phyloP scores from a whole-genome alignment of 2,329 filamentous ascomycete genomes.

The Talaromyces albobiverticillius region DNA sequence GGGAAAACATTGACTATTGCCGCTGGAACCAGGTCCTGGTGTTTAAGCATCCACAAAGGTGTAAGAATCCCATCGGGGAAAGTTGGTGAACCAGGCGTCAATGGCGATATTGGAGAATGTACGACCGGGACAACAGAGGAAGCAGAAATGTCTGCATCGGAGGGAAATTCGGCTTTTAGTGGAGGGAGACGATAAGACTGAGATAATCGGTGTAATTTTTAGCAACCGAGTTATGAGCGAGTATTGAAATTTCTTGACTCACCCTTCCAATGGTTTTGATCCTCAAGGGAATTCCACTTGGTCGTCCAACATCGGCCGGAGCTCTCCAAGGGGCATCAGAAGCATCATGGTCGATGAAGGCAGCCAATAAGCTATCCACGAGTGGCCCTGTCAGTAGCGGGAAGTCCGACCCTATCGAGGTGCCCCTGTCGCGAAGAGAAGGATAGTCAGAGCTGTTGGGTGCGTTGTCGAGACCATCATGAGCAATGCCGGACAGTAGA shows the following conservation, averaged over 20 bases:
- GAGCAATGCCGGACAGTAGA: slow-evolving; percentile 71
- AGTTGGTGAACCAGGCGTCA: slow-evolving; percentile 76
- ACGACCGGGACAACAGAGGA: slow-evolving; percentile 49
- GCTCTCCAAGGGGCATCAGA: slow-evolving; percentile 65
- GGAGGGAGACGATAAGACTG: slow-evolving; percentile 58
- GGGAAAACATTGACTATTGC: slow-evolving; percentile 78
- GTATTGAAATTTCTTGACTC: no score
- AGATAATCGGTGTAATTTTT: background rate
- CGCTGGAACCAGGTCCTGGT: slow-evolving; percentile 79
- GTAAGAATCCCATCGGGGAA: slow-evolving; percentile 90
- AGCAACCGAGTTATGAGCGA: no score
- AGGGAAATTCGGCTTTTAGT: slow-evolving; percentile 60
- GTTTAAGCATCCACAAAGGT: slow-evolving; percentile 79
- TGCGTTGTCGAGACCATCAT: slow-evolving; percentile 15
- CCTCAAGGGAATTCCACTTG: slow-evolving; percentile 59
- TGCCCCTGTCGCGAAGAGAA: slow-evolving; percentile 55
- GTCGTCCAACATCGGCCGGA: slow-evolving; percentile 49
- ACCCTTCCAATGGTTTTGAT: slow-evolving; percentile 78
- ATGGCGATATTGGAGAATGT: slow-evolving; percentile 87
- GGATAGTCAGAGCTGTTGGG: slow-evolving; percentile 43
- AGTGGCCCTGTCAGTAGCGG: slow-evolving; percentile 64
- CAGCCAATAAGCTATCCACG: slow-evolving; percentile 62
- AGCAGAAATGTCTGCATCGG: slow-evolving; percentile 51
- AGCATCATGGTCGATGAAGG: slow-evolving; percentile 65
- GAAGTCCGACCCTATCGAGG: slow-evolving; percentile 67